Evolutionary conservation across 371 early-diverging fungal genomes (phyloP).

Genomic region (Lichtheimia ornata): DNA sequence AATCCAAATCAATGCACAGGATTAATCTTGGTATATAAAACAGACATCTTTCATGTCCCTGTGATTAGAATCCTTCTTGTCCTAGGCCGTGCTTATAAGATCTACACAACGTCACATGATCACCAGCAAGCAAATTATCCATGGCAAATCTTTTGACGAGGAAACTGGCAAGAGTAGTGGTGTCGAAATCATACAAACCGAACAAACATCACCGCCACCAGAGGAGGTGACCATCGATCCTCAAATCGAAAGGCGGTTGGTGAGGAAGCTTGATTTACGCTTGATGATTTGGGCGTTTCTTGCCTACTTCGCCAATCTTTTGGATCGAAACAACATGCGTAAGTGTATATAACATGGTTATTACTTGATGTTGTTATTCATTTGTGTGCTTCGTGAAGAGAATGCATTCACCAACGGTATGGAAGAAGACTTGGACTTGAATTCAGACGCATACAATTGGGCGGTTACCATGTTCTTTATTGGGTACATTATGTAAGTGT

Average conservation of each 20-base stretch:
- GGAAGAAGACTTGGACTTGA: slow-evolving; percentile 47
- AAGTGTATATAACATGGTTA: slow-evolving; percentile 11
- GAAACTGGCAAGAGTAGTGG: slow-evolving; percentile 3
- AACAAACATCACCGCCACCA: background rate
- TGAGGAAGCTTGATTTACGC: slow-evolving; percentile 67
- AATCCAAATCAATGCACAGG: too few species aligned
- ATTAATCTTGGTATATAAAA: too few species aligned
- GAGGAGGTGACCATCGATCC: slow-evolving; percentile 4
- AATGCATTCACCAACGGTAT: slow-evolving; percentile 54
- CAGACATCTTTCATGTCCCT: too few species aligned
- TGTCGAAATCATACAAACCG: too few species aligned
- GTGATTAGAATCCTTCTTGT: too few species aligned
- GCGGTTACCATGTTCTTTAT: slow-evolving; percentile 71
- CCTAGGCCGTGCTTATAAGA: too few species aligned
- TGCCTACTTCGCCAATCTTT: slow-evolving; percentile 69
- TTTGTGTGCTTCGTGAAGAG: slow-evolving; percentile 8
- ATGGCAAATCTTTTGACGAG: background rate
- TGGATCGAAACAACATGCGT: slow-evolving; percentile 81
- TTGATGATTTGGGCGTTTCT: slow-evolving; percentile 68
- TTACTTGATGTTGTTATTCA: background rate
- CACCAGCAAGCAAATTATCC: background rate
- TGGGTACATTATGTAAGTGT: slow-evolving; percentile 69
- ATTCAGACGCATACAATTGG: slow-evolving; percentile 53
- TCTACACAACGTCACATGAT: too few species aligned
- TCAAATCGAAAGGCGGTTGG: slow-evolving; percentile 36